phyloP scores from a whole-genome alignment of 139 green algal species.

The Pleodorina starrii region DNA sequence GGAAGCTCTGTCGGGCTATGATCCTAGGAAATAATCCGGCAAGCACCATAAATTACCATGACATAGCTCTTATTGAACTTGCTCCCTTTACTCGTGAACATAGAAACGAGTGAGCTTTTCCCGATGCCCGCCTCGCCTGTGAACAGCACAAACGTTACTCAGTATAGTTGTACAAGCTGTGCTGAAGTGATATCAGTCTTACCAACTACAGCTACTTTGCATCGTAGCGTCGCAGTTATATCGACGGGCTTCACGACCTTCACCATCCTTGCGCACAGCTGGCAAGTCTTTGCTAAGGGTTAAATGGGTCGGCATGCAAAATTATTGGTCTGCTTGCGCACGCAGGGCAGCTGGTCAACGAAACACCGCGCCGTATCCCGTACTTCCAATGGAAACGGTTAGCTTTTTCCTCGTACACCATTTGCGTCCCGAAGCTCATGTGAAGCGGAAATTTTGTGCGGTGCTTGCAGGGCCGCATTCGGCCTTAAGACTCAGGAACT shows the following conservation, averaged over 20 bases:
- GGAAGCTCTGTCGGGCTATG: neutral
- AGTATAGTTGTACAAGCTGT: neutral
- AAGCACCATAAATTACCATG: slow-evolving; percentile 58
- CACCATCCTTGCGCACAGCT: slow-evolving; percentile 16
- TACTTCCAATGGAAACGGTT: too few species aligned
- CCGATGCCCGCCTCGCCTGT: slow-evolving; percentile 59
- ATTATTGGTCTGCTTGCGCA: too few species aligned
- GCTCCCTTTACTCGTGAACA: slow-evolving; percentile 63
- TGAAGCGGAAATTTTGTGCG: too few species aligned
- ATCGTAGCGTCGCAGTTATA: slow-evolving; percentile 54
- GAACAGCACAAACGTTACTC: neutral
- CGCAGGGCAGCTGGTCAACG: too few species aligned
- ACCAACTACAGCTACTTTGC: slow-evolving; percentile 69
- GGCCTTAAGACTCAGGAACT: too few species aligned
- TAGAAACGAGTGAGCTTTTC: slow-evolving; percentile 60
- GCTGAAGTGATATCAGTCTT: neutral
- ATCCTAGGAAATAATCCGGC: neutral
- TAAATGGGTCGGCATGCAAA: too few species aligned
- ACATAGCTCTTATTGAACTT: slow-evolving; percentile 61
- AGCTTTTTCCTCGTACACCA: too few species aligned
- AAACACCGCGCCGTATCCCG: too few species aligned
- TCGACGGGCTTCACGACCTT: slow-evolving; percentile 54
- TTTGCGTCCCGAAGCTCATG: too few species aligned
- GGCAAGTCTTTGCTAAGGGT: too few species aligned
- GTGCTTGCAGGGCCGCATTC: too few species aligned